Percentiles rank a stretch among this genome's conserved stretches.
These are phyloP conservation scores for Hysterium pulicare DNA, from an alignment of 2,329 filamentous ascomycete genomes.

Conservation along the genomic window DNA sequence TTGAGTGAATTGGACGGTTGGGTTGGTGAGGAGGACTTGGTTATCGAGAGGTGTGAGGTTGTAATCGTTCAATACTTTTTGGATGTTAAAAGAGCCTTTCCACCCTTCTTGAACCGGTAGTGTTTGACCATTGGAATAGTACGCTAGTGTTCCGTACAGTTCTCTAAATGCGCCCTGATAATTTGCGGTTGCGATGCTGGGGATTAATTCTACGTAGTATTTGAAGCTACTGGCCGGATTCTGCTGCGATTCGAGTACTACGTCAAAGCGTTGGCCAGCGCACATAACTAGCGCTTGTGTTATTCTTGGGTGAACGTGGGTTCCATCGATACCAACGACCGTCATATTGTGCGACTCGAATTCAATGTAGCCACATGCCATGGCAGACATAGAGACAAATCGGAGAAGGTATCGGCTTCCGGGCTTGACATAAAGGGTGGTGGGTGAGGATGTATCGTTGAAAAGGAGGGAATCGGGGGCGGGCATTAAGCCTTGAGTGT, in stretches of 20 bases:
- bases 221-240: conserved; percentile 45
- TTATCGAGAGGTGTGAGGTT: conserved; percentile 66
- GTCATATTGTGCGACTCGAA: conserved; percentile 3
- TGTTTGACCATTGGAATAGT: conserved; percentile 45
- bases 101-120: conserved; percentile 14
- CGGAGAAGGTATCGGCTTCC: conserved; percentile 70
- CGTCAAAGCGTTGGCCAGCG: conserved; percentile 65
- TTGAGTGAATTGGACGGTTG: conserved; percentile 61
- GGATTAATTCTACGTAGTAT: conserved; percentile 56
- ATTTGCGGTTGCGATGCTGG: conserved; percentile 20
- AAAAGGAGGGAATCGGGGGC: conserved; percentile 67
- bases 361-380: conserved; percentile 38
- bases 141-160: conserved; percentile 56
- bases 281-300: conserved; percentile 59
- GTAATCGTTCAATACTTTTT: conserved; percentile 66
- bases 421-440: conserved; percentile 58
- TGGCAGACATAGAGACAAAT: conserved; percentile 68
- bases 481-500: conserved; percentile 55
- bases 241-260: conserved; percentile 56
- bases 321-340: conserved; percentile 4
- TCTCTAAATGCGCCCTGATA: conserved; percentile 3
- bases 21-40: conserved; percentile 55
- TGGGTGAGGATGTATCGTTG: conserved; percentile 62
- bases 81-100: conserved; percentile 53
- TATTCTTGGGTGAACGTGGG: neutral